These are phyloP conservation scores for Sporothrix brasiliensis DNA, from an alignment of 2,329 filamentous ascomycete genomes.

Conservation along the genomic window DNA sequence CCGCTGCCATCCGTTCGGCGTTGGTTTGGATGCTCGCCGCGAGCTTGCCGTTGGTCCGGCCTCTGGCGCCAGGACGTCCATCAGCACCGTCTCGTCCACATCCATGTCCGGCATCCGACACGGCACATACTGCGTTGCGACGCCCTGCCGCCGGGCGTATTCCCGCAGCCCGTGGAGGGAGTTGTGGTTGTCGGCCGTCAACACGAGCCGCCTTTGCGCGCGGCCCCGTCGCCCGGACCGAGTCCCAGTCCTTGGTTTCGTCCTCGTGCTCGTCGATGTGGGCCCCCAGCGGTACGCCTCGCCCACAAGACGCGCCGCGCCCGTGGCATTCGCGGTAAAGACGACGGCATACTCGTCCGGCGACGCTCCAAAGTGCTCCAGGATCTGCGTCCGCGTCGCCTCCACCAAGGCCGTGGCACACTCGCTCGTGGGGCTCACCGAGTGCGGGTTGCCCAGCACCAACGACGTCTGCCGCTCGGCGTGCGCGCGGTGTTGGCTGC, in stretches of 20 bases:
- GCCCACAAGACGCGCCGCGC: constrained; percentile 46
- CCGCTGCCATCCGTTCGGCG: background rate
- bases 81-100: constrained; percentile 39
- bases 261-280: background rate
- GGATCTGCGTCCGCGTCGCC: constrained; percentile 41
- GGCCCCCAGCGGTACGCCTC: constrained; percentile 46
- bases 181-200: constrained; percentile 50
- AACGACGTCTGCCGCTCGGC: constrained; percentile 39
- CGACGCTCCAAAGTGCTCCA: constrained; percentile 44
- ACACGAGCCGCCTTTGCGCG: constrained; percentile 38
- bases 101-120: constrained; percentile 40
- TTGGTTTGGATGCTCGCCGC: background rate
- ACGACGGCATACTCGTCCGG: constrained; percentile 47
- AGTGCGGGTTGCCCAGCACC: constrained; percentile 49
- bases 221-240: background rate
- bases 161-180: constrained; percentile 48
- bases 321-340: constrained; percentile 48
- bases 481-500: constrained; percentile 43
- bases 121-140: constrained; percentile 42
- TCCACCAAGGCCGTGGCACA: constrained; percentile 44
- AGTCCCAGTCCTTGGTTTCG: no score
- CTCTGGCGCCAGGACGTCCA: constrained; percentile 37
- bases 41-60: background rate
- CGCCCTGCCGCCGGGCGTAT: constrained; percentile 41
- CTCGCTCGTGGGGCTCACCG: constrained; percentile 45